These are phyloP conservation scores for Trametes cingulata DNA, from an alignment of 768 basidiomycete genomes.

Conservation along the genomic window DNA sequence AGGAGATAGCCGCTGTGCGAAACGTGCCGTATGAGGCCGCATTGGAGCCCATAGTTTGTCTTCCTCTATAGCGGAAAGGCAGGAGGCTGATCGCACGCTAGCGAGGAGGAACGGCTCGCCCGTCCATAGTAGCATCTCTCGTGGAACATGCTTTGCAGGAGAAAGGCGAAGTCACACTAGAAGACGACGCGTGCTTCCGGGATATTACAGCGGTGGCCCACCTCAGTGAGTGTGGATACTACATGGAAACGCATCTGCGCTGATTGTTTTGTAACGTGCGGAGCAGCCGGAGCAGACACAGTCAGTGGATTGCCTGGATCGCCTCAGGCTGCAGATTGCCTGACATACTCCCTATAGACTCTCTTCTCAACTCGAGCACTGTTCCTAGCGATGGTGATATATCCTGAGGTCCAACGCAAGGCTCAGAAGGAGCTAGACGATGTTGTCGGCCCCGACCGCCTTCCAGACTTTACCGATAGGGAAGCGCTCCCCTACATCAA, in stretches of 20 bases:
- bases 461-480: constrained; percentile 25
- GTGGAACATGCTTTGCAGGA: neutral
- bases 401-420: constrained; percentile 25
- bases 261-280: no score
- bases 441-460: constrained; percentile 24
- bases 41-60: neutral
- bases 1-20: neutral
- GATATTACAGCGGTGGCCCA: constrained; percentile 10
- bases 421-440: constrained; percentile 31
- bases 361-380: constrained; percentile 26
- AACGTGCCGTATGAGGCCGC: neutral
- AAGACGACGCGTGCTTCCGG: constrained; percentile 9
- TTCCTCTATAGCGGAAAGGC: neutral
- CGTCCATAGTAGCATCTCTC: neutral
- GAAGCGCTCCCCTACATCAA: constrained; percentile 22
- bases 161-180: neutral
- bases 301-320: neutral
- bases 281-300: constrained; percentile 19
- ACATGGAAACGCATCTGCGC: no score
- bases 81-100: neutral
- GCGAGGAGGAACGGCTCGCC: neutral
- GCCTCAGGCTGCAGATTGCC: neutral
- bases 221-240: neutral
- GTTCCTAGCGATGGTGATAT: constrained; percentile 30
- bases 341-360: constrained; percentile 8